These are phyloP conservation scores for Amylocarpus encephaloides DNA, from an alignment of 2,329 filamentous ascomycete genomes.

Conservation along the genomic window DNA sequence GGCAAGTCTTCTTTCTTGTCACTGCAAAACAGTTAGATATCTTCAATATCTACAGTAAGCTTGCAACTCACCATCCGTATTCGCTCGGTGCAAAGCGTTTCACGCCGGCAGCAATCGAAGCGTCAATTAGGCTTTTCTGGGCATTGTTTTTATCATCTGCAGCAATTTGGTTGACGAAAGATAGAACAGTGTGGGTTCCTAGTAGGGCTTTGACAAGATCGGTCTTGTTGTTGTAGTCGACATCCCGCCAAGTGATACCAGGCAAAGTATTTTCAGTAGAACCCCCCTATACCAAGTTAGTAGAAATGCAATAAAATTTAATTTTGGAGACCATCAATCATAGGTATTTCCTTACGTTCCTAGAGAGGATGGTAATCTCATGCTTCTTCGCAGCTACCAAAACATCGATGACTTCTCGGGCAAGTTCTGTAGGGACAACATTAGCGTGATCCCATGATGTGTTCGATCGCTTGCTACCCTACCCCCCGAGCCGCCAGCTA, in stretches of 20 bases:
- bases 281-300: too few relatives aligned
- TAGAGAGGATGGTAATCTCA: constrained; percentile 44
- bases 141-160: constrained; percentile 23
- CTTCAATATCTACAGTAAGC: neutral
- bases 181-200: constrained; percentile 47
- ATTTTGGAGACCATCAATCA: too few relatives aligned
- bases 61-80: constrained; percentile 24
- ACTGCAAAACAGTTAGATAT: constrained; percentile 14
- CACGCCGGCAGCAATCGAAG: constrained; percentile 34
- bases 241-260: constrained; percentile 35
- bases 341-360: constrained; percentile 35
- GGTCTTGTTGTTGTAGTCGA: constrained; percentile 39
- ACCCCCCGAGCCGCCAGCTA: constrained; percentile 42
- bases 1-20: constrained; percentile 36
- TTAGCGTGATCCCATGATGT: too few relatives aligned
- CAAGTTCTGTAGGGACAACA: constrained; percentile 38
- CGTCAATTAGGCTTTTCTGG: constrained; percentile 38
- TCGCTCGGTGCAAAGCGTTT: constrained; percentile 38
- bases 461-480: too few relatives aligned
- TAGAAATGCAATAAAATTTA: too few relatives aligned
- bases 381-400: constrained; percentile 44
- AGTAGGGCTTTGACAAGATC: constrained; percentile 35
- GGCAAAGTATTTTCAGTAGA: constrained; percentile 2
- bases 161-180: constrained; percentile 34
- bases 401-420: constrained; percentile 45